Evolutionary conservation across 768 basidiomycete genomes (phyloP).

Genomic region (Stropharia rugosoannulata): DNA sequence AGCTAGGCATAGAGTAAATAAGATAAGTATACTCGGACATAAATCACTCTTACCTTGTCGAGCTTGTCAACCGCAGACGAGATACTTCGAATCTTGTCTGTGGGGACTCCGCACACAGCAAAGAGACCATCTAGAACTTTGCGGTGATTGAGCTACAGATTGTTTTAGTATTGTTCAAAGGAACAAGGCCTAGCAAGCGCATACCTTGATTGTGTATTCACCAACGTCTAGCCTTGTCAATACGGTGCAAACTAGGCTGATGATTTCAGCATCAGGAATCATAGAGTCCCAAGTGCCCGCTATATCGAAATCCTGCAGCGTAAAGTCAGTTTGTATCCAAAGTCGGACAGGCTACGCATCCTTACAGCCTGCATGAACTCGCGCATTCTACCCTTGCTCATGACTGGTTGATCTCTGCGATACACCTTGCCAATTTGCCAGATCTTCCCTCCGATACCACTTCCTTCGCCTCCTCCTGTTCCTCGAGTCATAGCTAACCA

Average conservation of each 20-base stretch:
- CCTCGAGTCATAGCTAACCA: slow-evolving; percentile 95
- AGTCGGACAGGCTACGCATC: slow-evolving; percentile 2
- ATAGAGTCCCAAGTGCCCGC: slow-evolving; percentile 91
- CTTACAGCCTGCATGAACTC: slow-evolving; percentile 96
- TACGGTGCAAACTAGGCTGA: slow-evolving; percentile 80
- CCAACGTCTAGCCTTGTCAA: slow-evolving; percentile 85
- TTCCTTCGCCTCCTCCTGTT: slow-evolving; percentile 31
- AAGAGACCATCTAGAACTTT: slow-evolving; percentile 98
- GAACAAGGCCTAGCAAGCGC: neutral
- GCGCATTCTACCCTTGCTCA: slow-evolving; percentile 97
- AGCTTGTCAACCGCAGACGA: slow-evolving; percentile 98
- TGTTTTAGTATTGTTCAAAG: neutral
- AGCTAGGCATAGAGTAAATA: slow-evolving; percentile 40
- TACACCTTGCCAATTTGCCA: slow-evolving; percentile 99
- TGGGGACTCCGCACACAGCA: slow-evolving; percentile 91
- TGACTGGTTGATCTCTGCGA: slow-evolving; percentile 92
- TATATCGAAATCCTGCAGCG: slow-evolving; percentile 87
- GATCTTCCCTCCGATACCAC: slow-evolving; percentile 73
- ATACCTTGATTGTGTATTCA: slow-evolving; percentile 91
- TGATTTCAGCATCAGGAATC: slow-evolving; percentile 94
- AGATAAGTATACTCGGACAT: neutral
- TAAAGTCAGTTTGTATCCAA: neutral
- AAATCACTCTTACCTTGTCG: slow-evolving; percentile 68
- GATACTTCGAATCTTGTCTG: slow-evolving; percentile 86
- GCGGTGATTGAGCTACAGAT: slow-evolving; percentile 81